phyloP scores from a whole-genome alignment of 352 stramenopile species.

The Thalassiosira livingstoniorum region DNA sequence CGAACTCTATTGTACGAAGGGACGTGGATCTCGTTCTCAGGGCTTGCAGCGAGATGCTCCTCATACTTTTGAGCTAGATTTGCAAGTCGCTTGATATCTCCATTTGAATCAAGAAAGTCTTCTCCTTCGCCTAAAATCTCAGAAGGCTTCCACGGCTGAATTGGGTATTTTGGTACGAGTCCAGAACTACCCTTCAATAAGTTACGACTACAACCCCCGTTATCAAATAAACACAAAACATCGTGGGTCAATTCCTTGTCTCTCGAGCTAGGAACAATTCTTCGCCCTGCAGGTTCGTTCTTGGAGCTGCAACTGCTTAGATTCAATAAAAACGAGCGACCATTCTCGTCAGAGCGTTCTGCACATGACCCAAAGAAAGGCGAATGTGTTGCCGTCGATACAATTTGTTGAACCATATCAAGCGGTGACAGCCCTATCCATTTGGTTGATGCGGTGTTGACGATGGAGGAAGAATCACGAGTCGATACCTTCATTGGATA shows the following conservation, averaged over 20 bases:
- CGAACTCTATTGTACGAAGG: no score
- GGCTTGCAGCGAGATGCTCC: no score
- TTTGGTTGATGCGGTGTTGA: no score
- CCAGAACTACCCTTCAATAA: neutral
- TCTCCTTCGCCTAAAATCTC: no score
- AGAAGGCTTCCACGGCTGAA: neutral
- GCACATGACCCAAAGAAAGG: neutral
- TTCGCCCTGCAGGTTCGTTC: conserved; percentile 9
- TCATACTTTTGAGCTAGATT: no score
- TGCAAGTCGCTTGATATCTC: no score
- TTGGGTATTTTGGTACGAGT: neutral
- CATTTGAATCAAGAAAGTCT: no score
- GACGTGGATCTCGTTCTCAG: no score
- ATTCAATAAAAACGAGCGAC: conserved; percentile 1
- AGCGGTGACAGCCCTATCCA: conserved; percentile 29
- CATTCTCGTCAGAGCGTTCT: neutral
- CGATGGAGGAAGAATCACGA: no score
- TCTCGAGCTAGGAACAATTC: conserved; percentile 7
- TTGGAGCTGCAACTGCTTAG: conserved; percentile 3
- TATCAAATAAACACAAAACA: no score
- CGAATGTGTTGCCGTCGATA: conserved; percentile 12
- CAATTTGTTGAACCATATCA: conserved; percentile 43
- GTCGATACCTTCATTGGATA: no score
- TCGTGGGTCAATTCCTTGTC: neutral
- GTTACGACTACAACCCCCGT: neutral